Evolutionary conservation across 2,329 filamentous ascomycete species (phyloP), one percentile per base, ranked within the genome.

Genomic region (Colletotrichum godetiae): DNA sequence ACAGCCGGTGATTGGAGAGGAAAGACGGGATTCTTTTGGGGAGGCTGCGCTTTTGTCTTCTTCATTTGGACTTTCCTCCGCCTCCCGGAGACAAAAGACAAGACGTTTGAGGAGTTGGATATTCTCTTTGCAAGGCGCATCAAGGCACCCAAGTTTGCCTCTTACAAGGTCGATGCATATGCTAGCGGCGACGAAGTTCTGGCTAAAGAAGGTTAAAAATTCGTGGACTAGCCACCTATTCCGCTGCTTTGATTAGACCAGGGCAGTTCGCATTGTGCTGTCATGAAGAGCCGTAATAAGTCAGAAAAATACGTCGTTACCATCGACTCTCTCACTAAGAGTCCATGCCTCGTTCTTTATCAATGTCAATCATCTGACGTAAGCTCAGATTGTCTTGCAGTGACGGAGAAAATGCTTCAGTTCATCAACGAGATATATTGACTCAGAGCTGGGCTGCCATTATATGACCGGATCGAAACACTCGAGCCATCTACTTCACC

Each of bases 41-140:
- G 75, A 22, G 75, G 77, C 24, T 68, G 57, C n/a, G 69, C 58
- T 11, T 37, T 63, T 11, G 55, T 55, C 4, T 69, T 78, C 1
- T 72, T 79, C 1, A 13, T 78, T 0, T 83, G 82, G 82, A 77
- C 82, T 0, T 83, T 77, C 56, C 82, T 82, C 69, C 77, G 81
- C 0, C 76, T 83, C 0, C 82, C 82, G 0, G 80, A 83, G 75
- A 81, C 81, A 0, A 77, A 76, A 76, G 79, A 75, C 31, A 75
- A 80, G 8, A 81, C 80, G 0, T 82, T 79, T 24, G 80, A 80
- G 35, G 81, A 82, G 64, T 76, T 83, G 0, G 81, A 83, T 67
- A 67, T 82, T 5, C 74, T 83, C 0, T 83, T 83, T 53, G 66
- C 61, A 11, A 27, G 53, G 15, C 33, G 53, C 2, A 46, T 73